Conservation (phyloP, 2,329 filamentous ascomycete species). For the Colletotrichum horii region DNA sequence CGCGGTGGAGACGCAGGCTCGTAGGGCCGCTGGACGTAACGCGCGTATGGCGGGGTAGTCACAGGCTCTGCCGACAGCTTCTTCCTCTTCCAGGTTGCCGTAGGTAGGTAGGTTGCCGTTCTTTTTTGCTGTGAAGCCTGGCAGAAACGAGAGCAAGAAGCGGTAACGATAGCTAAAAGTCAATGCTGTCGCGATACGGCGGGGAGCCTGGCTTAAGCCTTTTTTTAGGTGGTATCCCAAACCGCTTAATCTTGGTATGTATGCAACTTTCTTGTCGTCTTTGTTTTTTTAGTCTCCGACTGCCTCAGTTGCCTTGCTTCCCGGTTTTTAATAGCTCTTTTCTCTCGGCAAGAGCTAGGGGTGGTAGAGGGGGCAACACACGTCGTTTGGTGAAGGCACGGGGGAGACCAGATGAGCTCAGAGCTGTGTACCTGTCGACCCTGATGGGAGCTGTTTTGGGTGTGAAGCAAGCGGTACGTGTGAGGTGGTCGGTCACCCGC, state of each 20-base stretch:
- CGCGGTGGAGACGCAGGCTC: neutral
- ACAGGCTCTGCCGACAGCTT: constrained; percentile 1
- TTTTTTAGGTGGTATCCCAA: neutral
- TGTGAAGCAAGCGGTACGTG: neutral
- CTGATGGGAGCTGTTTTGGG: neutral
- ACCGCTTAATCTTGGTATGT: neutral
- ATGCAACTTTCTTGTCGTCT: neutral
- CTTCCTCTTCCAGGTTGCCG: neutral
- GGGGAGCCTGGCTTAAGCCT: neutral
- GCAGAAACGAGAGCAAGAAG: neutral
- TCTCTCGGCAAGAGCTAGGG: neutral
- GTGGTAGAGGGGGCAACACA: neutral
- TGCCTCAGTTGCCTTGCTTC: neutral
- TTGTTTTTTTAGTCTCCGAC: neutral
- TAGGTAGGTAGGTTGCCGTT: neutral
- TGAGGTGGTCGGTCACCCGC: neutral
- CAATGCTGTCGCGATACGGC: neutral
- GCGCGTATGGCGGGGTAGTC: constrained; percentile 21
- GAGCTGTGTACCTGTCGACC: neutral
- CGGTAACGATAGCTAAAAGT: neutral
- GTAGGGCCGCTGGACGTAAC: constrained; percentile 15
- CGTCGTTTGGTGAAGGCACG: neutral
- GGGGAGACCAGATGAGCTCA: neutral
- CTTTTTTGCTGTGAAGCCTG: neutral
- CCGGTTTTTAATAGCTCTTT: neutral